These are phyloP conservation scores for Rosa rugosa DNA, from an alignment of 306 rosid species.

Conservation along the genomic window DNA sequence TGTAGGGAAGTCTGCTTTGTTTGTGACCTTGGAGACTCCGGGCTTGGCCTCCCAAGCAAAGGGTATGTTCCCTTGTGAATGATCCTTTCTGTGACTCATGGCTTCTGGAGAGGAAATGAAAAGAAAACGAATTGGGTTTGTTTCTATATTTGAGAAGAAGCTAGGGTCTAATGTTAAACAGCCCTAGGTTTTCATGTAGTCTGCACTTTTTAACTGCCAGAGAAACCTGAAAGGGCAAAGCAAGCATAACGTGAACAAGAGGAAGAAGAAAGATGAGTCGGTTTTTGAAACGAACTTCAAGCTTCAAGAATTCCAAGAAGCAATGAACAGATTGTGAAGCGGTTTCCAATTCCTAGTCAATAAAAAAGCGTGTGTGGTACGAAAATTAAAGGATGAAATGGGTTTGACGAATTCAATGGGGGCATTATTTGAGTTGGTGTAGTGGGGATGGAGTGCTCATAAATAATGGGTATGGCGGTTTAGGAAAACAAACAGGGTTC, in stretches of 20 bases:
- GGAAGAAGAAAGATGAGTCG: constrained; percentile 36
- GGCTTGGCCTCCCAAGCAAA: constrained; percentile 88
- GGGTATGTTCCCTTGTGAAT: constrained; percentile 84
- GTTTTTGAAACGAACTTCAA: constrained; percentile 33
- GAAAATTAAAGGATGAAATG: not conserved
- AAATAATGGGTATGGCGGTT: constrained; percentile 5
- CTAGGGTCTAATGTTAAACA: constrained; percentile 21
- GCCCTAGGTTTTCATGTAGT: constrained; percentile 29
- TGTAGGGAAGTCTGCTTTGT: constrained; percentile 26
- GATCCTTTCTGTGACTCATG: constrained; percentile 65
- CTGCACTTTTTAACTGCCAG: constrained; percentile 46
- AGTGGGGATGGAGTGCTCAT: constrained; percentile 11
- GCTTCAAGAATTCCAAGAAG: constrained; percentile 7
- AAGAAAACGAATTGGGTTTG: not conserved
- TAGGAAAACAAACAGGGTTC: not conserved
- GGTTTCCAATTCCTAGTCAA: not conserved
- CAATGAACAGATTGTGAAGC: not conserved
- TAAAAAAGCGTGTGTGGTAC: not conserved
- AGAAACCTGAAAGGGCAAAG: constrained; percentile 37
- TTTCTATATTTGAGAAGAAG: not conserved
- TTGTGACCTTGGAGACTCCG: constrained; percentile 58
- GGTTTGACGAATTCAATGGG: constrained; percentile 28
- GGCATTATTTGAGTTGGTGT: constrained; percentile 35
- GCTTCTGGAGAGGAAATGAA: not conserved
- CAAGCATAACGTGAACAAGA: constrained; percentile 54